Conservation (phyloP, 208 protist species). For the Acanthamoeba rhysodes region DNA sequence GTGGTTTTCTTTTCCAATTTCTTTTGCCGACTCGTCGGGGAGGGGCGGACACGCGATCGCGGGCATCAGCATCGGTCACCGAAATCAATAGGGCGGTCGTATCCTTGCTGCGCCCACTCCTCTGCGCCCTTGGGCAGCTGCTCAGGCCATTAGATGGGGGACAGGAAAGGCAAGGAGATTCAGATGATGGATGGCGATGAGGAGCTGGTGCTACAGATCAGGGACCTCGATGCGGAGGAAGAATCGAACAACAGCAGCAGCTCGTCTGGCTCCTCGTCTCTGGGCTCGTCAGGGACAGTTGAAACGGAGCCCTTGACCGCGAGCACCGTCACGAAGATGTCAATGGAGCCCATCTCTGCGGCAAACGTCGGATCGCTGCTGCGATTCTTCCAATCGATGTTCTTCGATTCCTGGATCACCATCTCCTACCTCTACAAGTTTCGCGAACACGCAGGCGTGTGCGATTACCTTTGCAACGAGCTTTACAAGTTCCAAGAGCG, state of each 20-base stretch:
- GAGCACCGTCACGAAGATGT: neutral
- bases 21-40: neutral
- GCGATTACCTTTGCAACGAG: conserved; percentile 67
- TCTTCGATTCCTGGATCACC: conserved; percentile 66
- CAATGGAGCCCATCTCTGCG: neutral
- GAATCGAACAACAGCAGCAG: neutral
- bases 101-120: too few species aligned
- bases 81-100: too few species aligned
- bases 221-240: conserved; percentile 28
- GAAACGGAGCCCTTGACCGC: neutral
- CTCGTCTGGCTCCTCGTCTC: neutral
- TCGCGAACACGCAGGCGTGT: conserved; percentile 40
- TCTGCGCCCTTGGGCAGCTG: too few species aligned
- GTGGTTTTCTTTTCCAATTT: conserved; percentile 9
- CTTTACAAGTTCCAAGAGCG: conserved; percentile 46
- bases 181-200: neutral
- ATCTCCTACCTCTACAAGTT: conserved; percentile 58
- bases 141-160: neutral
- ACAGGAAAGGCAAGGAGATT: neutral
- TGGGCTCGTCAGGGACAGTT: neutral
- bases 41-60: too few species aligned
- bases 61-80: too few species aligned
- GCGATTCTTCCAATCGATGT: conserved; percentile 48
- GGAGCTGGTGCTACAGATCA: conserved; percentile 15
- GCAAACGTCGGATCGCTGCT: conserved; percentile 29